Conservation (phyloP, 306 rosid species). For the Quillaja saponaria region DNA sequence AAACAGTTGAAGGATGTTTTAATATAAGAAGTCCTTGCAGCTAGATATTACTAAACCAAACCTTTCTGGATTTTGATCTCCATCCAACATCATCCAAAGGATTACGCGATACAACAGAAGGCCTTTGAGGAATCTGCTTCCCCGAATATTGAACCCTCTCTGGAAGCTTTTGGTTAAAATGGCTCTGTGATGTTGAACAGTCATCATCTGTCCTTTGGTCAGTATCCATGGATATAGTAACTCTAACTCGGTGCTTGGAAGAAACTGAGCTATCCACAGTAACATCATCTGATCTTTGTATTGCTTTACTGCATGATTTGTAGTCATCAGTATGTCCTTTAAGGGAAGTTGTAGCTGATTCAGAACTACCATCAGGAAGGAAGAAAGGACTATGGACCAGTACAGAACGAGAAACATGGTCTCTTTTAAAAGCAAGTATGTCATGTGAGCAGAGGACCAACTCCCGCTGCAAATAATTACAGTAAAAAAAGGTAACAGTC, state of each 20-base stretch:
- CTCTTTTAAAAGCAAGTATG: constrained; percentile 80
- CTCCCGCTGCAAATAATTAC: constrained; percentile 73
- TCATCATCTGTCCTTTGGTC: constrained; percentile 84
- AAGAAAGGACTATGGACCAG: constrained; percentile 60
- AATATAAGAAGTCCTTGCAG: not conserved
- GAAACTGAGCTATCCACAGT: constrained; percentile 87
- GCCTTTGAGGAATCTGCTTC: constrained; percentile 86
- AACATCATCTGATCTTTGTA: constrained; percentile 88
- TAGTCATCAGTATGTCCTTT: constrained; percentile 78
- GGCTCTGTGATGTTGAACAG: constrained; percentile 77
- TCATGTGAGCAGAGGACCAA: constrained; percentile 86
- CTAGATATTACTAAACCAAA: constrained; percentile 45
- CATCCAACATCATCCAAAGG: constrained; percentile 66
- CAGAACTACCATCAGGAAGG: constrained; percentile 86
- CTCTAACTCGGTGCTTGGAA: constrained; percentile 58
- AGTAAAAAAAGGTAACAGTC: constrained; percentile 17
- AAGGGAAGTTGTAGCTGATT: constrained; percentile 95
- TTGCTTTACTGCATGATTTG: constrained; percentile 80
- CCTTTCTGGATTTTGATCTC: constrained; percentile 83
- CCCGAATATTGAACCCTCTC: constrained; percentile 74
- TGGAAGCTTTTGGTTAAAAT: constrained; percentile 40
- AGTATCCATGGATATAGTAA: constrained; percentile 55
- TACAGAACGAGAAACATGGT: constrained; percentile 70
- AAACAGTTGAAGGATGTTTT: not conserved
- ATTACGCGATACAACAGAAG: constrained; percentile 45